Percentiles rank a stretch among this genome's conserved stretches.
phyloP scores from a whole-genome alignment of 192 early-diverging fungal genomes.

The Mortierella alpina region DNA sequence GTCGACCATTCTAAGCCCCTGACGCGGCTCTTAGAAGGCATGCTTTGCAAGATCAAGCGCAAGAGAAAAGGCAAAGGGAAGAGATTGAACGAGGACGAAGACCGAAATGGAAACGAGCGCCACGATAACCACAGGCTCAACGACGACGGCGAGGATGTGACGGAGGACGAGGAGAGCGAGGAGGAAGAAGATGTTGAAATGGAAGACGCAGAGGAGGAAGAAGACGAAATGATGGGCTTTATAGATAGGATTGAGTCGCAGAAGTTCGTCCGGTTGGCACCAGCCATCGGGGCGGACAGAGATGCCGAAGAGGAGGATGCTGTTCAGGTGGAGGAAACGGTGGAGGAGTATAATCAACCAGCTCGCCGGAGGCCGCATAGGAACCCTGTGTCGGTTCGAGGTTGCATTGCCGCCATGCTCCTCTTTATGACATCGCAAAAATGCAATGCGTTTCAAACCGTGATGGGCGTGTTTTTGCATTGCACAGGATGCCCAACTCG shows the following conservation, averaged over 20 bases:
- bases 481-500: slow-evolving; percentile 13
- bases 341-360: background rate
- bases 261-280: background rate
- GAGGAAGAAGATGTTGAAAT: background rate
- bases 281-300: background rate
- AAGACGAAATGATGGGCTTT: background rate
- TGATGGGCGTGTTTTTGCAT: slow-evolving; percentile 26
- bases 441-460: slow-evolving; percentile 18
- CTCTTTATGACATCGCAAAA: slow-evolving; percentile 16
- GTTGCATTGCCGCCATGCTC: slow-evolving; percentile 15
- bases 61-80: background rate
- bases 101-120: background rate
- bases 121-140: background rate
- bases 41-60: slow-evolving; percentile 2
- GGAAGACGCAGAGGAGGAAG: background rate
- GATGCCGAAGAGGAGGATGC: background rate
- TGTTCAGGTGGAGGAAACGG: slow-evolving; percentile 9
- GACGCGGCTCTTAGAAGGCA: slow-evolving; percentile 16
- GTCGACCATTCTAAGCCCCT: slow-evolving; percentile 9
- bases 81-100: slow-evolving; percentile 1
- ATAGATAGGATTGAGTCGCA: background rate
- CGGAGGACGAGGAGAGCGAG: background rate
- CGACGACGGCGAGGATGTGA: background rate
- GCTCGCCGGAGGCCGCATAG: background rate
- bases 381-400: slow-evolving; percentile 22